Conservation (phyloP, 202 grass and related monocot genomes). For the Musa balbisiana region DNA sequence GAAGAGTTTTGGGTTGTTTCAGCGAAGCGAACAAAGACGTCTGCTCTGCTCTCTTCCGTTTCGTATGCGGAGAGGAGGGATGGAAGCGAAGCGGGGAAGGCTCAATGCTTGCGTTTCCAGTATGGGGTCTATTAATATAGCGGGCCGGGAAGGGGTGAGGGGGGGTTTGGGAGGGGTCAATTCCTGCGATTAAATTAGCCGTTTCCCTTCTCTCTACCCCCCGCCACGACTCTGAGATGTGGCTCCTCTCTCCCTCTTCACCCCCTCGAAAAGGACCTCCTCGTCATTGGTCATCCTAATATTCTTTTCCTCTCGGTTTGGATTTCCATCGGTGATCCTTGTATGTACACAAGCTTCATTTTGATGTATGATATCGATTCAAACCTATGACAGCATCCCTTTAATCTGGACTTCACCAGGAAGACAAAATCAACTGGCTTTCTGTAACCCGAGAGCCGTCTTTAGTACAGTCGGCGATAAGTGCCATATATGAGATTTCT, state of each 20-base stretch:
- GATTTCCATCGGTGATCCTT: too few relatives aligned
- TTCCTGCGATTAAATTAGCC: neutral
- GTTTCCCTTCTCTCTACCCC: neutral
- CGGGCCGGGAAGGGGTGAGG: neutral
- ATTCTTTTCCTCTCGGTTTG: too few relatives aligned
- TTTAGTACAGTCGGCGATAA: too few relatives aligned
- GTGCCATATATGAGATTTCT: too few relatives aligned
- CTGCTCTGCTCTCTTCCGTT: neutral
- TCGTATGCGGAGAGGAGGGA: neutral
- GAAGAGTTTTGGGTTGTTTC: neutral
- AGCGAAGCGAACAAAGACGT: slow-evolving; percentile 4
- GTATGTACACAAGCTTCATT: too few relatives aligned
- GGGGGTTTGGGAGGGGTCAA: neutral
- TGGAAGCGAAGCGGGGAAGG: neutral
- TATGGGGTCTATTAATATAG: neutral
- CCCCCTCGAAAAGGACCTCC: neutral
- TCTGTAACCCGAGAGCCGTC: too few relatives aligned
- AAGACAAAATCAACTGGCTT: too few relatives aligned
- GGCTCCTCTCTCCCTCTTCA: neutral
- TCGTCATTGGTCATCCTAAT: too few relatives aligned
- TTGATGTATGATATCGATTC: too few relatives aligned
- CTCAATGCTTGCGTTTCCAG: neutral
- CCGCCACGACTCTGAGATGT: too few relatives aligned
- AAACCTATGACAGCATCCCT: too few relatives aligned
- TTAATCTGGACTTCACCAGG: too few relatives aligned